Percentiles rank a stretch among this genome's conserved stretches.
These are phyloP conservation scores for Suillus alpinus DNA, from an alignment of 768 basidiomycete species.

Conservation along the genomic window DNA sequence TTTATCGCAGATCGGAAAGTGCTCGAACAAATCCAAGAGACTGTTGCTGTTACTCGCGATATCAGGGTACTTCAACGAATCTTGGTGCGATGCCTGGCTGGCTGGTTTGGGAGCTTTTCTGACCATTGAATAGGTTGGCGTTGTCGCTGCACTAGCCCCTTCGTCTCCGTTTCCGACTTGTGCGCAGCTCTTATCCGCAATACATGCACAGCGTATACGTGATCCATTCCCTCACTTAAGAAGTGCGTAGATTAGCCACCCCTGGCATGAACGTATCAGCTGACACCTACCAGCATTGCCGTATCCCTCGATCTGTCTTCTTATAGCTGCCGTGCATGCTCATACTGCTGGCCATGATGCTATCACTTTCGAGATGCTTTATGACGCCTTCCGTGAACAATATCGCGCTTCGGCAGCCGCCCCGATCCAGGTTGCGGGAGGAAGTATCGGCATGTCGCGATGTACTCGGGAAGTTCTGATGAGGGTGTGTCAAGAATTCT, in stretches of 20 bases:
- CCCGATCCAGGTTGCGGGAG: conserved; percentile 72
- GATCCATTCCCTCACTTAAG: conserved; percentile 49
- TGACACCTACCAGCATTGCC: conserved; percentile 50
- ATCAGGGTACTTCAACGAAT: conserved; percentile 54
- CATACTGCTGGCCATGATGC: conserved; percentile 70
- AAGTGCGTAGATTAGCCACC: conserved; percentile 39
- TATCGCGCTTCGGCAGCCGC: conserved; percentile 69
- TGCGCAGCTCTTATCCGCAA: conserved; percentile 40
- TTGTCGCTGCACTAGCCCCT: conserved; percentile 46
- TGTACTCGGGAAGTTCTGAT: conserved; percentile 64
- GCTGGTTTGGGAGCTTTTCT: conserved; percentile 1
- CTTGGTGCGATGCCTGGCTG: conserved; percentile 45
- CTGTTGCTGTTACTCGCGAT: conserved; percentile 61
- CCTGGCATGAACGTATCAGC: background rate
- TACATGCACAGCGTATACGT: conserved; percentile 55
- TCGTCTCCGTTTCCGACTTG: conserved; percentile 52
- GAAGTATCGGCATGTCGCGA: conserved; percentile 71
- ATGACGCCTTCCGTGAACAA: conserved; percentile 75
- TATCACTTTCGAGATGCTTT: conserved; percentile 91
- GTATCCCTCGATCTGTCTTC: conserved; percentile 77
- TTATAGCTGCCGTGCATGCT: conserved; percentile 82
- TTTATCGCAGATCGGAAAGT: conserved; percentile 53
- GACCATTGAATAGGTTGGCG: conserved; percentile 36
- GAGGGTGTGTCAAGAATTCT: conserved; percentile 46
- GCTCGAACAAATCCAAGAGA: conserved; percentile 48